A percentile compares a stretch with the other conserved stretches of the same genome.
These are phyloP conservation scores for Stachybotrys chlorohalonatus DNA, from an alignment of 2,329 filamentous ascomycete species.

Conservation along the genomic window DNA sequence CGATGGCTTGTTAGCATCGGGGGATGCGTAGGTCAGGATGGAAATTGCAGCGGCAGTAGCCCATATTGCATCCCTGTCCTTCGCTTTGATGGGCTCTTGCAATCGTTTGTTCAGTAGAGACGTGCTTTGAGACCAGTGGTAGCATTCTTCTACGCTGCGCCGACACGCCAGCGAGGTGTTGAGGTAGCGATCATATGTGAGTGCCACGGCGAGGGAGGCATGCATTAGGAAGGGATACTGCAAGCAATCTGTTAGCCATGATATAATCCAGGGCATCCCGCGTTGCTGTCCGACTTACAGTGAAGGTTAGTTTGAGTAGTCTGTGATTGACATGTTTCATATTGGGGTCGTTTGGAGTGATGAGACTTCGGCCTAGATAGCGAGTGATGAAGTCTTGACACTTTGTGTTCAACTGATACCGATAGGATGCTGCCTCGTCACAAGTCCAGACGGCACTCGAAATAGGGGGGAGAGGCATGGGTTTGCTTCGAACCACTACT, in stretches of 20 bases:
- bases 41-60: constrained; percentile 32
- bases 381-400: constrained; percentile 32
- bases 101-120: constrained; percentile 28
- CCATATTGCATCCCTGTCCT: constrained; percentile 37
- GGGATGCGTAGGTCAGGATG: constrained; percentile 28
- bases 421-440: constrained; percentile 12
- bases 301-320: constrained; percentile 27
- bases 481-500: constrained; percentile 8
- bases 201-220: constrained; percentile 30
- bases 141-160: constrained; percentile 27
- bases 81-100: constrained; percentile 17
- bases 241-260: not conserved
- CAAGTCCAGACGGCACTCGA: constrained; percentile 24
- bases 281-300: constrained; percentile 16
- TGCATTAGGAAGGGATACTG: constrained; percentile 37
- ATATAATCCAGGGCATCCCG: no score
- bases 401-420: constrained; percentile 24
- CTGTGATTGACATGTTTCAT: constrained; percentile 27
- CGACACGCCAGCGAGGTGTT: constrained; percentile 10
- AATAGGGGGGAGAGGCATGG: constrained; percentile 12
- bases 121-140: constrained; percentile 33
- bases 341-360: constrained; percentile 24
- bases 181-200: constrained; percentile 27
- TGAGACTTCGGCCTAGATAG: constrained; percentile 27
- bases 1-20: constrained; percentile 21